Evolutionary conservation across 164 flowering plant genomes (phyloP).

Genomic region (Aristolochia contorta): DNA sequence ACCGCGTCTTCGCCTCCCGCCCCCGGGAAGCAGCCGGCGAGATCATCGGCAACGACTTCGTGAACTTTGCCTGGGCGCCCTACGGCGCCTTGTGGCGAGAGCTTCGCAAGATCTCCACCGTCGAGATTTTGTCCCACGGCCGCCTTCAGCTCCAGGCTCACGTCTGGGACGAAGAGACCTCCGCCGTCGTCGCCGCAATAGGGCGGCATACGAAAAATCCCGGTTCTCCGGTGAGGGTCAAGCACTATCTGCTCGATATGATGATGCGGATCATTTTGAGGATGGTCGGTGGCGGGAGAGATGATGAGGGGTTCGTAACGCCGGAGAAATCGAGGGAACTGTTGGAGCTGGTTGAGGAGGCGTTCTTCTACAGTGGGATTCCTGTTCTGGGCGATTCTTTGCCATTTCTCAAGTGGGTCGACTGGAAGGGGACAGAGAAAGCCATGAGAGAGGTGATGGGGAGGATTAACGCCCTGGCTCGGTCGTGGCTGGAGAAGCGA

Average conservation of each 20-base stretch:
- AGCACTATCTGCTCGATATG: neutral
- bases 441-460: neutral
- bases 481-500: constrained; percentile 10
- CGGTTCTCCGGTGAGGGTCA: neutral
- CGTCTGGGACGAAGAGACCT: neutral
- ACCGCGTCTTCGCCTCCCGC: constrained; percentile 3
- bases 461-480: neutral
- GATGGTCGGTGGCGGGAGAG: neutral
- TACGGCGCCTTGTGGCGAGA: constrained; percentile 8
- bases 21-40: neutral
- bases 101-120: constrained; percentile 2
- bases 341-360: neutral
- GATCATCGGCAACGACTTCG: neutral
- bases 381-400: constrained; percentile 14
- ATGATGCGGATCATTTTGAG: neutral
- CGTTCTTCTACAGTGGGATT: constrained; percentile 6
- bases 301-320: neutral
- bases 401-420: constrained; percentile 19
- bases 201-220: neutral
- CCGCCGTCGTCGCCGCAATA: neutral
- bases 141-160: neutral
- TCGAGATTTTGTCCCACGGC: constrained; percentile 2
- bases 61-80: constrained; percentile 1
- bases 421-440: constrained; percentile 13
- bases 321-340: neutral